These are phyloP conservation scores for Dendrobium nobile DNA, from an alignment of 106 monocot species.

Conservation along the genomic window DNA sequence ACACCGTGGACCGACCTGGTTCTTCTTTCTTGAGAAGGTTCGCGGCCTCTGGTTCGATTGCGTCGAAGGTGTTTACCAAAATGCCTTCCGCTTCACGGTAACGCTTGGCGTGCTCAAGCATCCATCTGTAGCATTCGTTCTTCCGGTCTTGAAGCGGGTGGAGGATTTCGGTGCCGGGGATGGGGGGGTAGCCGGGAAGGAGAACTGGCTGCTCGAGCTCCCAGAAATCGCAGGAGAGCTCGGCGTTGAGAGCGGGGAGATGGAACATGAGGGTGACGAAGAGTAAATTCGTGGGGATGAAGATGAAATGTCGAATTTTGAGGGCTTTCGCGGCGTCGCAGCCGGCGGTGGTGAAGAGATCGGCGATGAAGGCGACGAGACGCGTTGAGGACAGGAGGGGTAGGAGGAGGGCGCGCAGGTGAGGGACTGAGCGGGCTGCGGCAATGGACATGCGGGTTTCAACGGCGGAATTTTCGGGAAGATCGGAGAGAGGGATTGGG, in stretches of 20 bases:
- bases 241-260: conserved; percentile 25
- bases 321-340: conserved; percentile 27
- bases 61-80: conserved; percentile 50
- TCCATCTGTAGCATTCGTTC: conserved; percentile 6
- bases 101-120: conserved; percentile 12
- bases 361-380: conserved; percentile 41
- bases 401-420: conserved; percentile 25
- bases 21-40: conserved; percentile 5
- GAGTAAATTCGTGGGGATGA: conserved; percentile 24
- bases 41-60: conserved; percentile 35
- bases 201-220: conserved; percentile 24
- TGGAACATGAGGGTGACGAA: conserved; percentile 23
- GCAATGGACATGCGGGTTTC: conserved; percentile 24
- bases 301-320: conserved; percentile 28
- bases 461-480: conserved; percentile 22
- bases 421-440: conserved; percentile 29
- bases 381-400: conserved; percentile 9
- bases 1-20: conserved; percentile 11
- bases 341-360: conserved; percentile 37
- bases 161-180: conserved; percentile 24
- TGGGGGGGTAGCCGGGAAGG: conserved; percentile 39
- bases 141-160: conserved; percentile 23
- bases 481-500: conserved; percentile 26
- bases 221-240: conserved; percentile 26
- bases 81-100: conserved; percentile 34